phyloP scores from a whole-genome alignment of 2,329 filamentous ascomycete genomes.

The Lecanoromycetidae sp. region DNA sequence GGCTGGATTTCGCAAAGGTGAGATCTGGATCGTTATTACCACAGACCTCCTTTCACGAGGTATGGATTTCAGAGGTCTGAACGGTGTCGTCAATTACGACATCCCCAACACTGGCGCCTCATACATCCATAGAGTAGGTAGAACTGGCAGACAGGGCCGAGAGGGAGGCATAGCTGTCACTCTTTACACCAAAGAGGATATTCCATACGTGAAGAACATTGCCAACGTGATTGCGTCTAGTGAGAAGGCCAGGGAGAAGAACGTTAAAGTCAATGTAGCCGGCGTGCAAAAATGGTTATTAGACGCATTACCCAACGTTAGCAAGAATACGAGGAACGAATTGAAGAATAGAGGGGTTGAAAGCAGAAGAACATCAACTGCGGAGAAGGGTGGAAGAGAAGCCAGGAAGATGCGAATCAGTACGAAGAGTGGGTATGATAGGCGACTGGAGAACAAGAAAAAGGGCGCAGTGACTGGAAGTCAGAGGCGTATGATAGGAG shows the following conservation, averaged over 20 bases:
- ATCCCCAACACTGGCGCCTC: constrained; percentile 80
- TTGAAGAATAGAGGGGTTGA: constrained; percentile 74
- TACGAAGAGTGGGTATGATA: constrained; percentile 40
- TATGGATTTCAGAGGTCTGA: constrained; percentile 88
- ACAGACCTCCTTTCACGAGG: constrained; percentile 87
- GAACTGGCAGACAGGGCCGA: constrained; percentile 78
- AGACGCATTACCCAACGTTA: constrained; percentile 70
- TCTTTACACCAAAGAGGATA: constrained; percentile 89
- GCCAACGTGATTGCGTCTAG: constrained; percentile 83
- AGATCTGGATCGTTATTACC: constrained; percentile 93
- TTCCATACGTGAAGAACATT: constrained; percentile 77
- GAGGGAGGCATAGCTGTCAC: constrained; percentile 84
- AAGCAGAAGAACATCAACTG: constrained; percentile 42
- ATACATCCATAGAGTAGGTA: constrained; percentile 87
- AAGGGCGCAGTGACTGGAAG: constrained; percentile 33
- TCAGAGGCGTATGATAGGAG: constrained; percentile 13
- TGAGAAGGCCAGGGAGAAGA: constrained; percentile 50
- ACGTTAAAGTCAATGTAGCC: constrained; percentile 27
- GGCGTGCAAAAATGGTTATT: constrained; percentile 74
- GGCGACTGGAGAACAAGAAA: constrained; percentile 34
- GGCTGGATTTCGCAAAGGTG: constrained; percentile 76
- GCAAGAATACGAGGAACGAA: constrained; percentile 71
- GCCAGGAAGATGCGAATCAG: constrained; percentile 58
- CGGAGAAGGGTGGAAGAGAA: constrained; percentile 29
- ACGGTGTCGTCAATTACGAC: constrained; percentile 95